phyloP scores from a whole-genome alignment of 306 rosid species.

The Luffa acutangula region DNA sequence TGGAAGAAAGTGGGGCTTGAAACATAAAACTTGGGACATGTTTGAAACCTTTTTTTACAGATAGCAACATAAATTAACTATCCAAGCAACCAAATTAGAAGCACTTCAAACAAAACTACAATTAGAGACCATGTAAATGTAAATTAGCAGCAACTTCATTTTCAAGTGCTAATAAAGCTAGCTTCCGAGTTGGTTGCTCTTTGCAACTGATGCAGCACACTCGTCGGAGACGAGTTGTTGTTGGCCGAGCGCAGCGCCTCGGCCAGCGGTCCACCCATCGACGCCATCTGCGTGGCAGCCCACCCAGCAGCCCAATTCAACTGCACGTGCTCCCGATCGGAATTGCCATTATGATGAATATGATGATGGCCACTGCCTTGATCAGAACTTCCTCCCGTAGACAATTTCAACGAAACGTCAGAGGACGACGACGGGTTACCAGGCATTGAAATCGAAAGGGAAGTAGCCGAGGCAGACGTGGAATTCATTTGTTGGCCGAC shows the following conservation, averaged over 20 bases:
- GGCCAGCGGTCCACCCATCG: constrained; percentile 97
- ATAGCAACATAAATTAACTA: background rate
- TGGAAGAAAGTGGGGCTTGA: background rate
- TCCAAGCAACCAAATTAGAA: background rate
- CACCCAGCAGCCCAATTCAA: constrained; percentile 65
- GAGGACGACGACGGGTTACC: constrained; percentile 37
- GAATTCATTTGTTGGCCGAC: constrained; percentile 18
- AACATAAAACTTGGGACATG: background rate
- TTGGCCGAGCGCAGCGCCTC: constrained; percentile 81
- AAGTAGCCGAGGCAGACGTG: constrained; percentile 21
- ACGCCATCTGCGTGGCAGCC: constrained; percentile 56
- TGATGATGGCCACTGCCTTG: constrained; percentile 13
- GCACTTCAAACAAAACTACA: background rate
- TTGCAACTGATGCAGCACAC: constrained; percentile 68
- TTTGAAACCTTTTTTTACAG: constrained; percentile 1
- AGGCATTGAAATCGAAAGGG: constrained; percentile 64
- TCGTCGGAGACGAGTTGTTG: constrained; percentile 68
- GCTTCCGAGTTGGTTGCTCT: constrained; percentile 45
- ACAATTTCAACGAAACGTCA: constrained; percentile 72
- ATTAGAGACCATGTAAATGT: background rate
- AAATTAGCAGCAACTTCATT: background rate
- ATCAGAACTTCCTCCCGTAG: constrained; percentile 42
- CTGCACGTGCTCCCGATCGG: constrained; percentile 33
- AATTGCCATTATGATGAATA: constrained; percentile 23
- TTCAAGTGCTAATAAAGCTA: constrained; percentile 42